Evolutionary conservation across 352 stramenopile genomes (phyloP), one percentile per base, ranked within the genome.

Genomic region (Pythium aquatile): DNA sequence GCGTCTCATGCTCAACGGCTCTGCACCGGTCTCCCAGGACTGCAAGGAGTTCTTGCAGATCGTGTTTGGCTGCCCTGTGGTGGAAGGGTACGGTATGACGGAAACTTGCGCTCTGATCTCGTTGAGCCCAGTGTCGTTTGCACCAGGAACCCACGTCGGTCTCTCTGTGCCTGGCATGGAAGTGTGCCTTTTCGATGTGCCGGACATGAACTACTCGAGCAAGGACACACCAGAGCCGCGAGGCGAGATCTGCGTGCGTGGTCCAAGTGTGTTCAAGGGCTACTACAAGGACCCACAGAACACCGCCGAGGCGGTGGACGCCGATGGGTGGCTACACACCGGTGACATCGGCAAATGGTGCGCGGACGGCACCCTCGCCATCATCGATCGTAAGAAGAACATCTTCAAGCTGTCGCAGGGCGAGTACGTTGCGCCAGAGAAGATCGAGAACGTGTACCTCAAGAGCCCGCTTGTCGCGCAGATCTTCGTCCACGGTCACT

Each of bases 271-370:
- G 7, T 93, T 96, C 56, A 68, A 76, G 51, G 96, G 96, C 1
- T 99, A 99, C 79, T 98, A 98, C 82, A 98, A 98, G 61, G 90
- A 98, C 65, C 75, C 81, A 0, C 88, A 97, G 65, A 90, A 93
- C 32, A 99, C 96, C 0, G 74, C 74, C 8, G 88, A 98, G 66
- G 87, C 83, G 2, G 82, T 99, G 24, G 90, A 98, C 58, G 77
- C 73, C 8, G 91, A 94, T n/a, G 96, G 96, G 16, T 99, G 91
- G 88, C 97, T 99, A 61, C 91, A 98, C 74, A 99, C 96, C 3
- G 97, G 97, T 24, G 97, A 99, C 77, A 97, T 99, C 53, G 97
- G 93, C 48, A 77, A 81, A 20, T 97, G 98, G 77, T 98, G 98
- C 69, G 69, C 81, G 1, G 81, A 98, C 72, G 91, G 93, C 49